These are phyloP conservation scores for Penicillium verhagenii DNA, from an alignment of 495 filamentous ascomycete genomes.

Conservation along the genomic window DNA sequence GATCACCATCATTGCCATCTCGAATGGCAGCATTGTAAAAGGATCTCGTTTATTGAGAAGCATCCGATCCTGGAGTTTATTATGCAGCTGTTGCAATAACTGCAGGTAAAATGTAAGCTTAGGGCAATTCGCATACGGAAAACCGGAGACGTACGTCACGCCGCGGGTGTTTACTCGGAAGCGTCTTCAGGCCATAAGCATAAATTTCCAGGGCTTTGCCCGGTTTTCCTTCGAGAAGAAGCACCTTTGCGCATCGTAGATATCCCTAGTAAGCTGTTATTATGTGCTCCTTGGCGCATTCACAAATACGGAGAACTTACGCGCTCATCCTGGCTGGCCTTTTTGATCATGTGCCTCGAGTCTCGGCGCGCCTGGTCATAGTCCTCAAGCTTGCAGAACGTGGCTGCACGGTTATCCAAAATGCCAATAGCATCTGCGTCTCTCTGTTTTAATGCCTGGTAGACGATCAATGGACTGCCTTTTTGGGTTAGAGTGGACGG, in stretches of 20 bases:
- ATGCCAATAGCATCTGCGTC: constrained; percentile 38
- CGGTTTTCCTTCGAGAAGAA: constrained; percentile 53
- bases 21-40: constrained; percentile 46
- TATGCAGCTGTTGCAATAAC: constrained; percentile 43
- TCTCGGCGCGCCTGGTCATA: constrained; percentile 56
- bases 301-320: constrained; percentile 31
- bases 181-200: constrained; percentile 53
- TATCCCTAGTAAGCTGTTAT: constrained; percentile 50
- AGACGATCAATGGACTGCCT: constrained; percentile 8
- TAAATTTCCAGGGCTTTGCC: constrained; percentile 59
- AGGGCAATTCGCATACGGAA: not conserved
- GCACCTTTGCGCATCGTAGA: constrained; percentile 60
- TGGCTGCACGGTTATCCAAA: constrained; percentile 61
- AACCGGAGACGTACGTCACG: constrained; percentile 39
- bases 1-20: constrained; percentile 48
- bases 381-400: constrained; percentile 56
- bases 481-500: constrained; percentile 15
- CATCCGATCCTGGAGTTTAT: constrained; percentile 41
- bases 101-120: constrained; percentile 13
- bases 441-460: constrained; percentile 36
- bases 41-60: constrained; percentile 41
- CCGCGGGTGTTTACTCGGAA: constrained; percentile 42
- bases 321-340: constrained; percentile 46
- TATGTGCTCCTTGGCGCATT: not conserved
- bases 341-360: constrained; percentile 57